Base-by-base conservation (phyloP, 139 green algal genomes). In the Spirogloea muscicola region DNA sequence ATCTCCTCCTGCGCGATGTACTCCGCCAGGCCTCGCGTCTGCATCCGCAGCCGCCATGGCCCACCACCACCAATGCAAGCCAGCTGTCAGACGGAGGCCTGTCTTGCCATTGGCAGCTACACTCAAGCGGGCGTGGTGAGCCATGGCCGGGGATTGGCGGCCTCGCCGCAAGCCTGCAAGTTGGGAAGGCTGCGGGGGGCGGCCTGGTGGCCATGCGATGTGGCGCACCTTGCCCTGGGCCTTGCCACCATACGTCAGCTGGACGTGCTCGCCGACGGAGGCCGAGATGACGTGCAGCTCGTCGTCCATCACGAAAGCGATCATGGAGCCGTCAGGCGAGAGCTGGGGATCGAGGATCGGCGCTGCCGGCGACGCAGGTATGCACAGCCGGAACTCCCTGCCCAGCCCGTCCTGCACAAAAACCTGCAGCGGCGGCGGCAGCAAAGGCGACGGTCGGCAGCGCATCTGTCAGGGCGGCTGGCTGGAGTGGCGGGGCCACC, bases 1-100 rank as follows among this genome's bases (percentile, higher is more conserved):
- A 86, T 86, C 74, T 86, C 82, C 65, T 86, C 82, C 63, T 85
- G 75, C 16, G 81, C 81, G 38, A 86, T 82, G 64, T 80, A 86
- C 34, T 86, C 81, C 37, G 81, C 81, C 37, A 86, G 37, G 9
- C 78, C 81, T 40, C 85, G 72, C 36, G 65, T 83, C 74, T 82
- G 74, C 65, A 68, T 3, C 36, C 34, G 21, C 58, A 31, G n/a
- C 75, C 31, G 76, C 25, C 37, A 70, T 37, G 61, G 34, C 1
- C 34, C 62, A 60, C 62, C 27, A 36, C 5, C 62, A 63, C 27
- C n/a, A 36, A 71, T 65, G 29, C 39, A 71, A 68, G n/a, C 21
- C 21, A 55, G 21, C n/a, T 55, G n/a, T 55, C n/a, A 55, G 43
- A 51, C 13, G 43, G 10, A 25, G 43, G 43, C 10, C 43, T 25